Evolutionary conservation across 169 alveolate species (phyloP), one percentile per base, ranked within the genome.

Genomic region (Toxoplasma gondii): DNA sequence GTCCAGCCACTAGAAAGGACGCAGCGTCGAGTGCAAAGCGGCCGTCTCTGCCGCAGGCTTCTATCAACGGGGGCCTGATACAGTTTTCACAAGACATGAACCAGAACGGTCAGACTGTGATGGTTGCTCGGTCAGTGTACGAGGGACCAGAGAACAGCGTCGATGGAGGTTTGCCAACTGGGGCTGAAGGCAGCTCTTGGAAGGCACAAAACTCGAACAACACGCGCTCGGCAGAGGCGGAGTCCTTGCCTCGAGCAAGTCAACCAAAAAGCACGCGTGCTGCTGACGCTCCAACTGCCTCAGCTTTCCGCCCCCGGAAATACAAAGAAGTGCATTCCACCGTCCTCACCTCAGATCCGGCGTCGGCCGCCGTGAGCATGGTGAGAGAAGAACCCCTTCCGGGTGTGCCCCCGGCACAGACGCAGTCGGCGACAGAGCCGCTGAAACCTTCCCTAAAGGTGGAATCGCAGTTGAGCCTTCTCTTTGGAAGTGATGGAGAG

Each of bases 281-380:
- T 16, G 74, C 5, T 64, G 74, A 64, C 34, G n/a, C 22, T 27
- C 7, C 74, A 31, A 64, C 74, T 16, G 29, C 24, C 74, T 64
- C 74, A 19, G 34, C 74, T 22, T 64, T 64, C 74, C 24, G 74
- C 4, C 74, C 74, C 22, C 86, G 86, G 29, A 31, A 19, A n/a
- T 78, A 78, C 86, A 78, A 78, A 38, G 86, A 78, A n/a, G 86
- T 78, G 5, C 39, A n/a, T n/a, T 78, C 86, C 44, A 78, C 86
- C 10, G 44, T 78, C 22, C 39, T 16, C 45, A 2, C 12, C n/a
- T 1, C 45, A 36, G 86, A 78, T n/a, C 74, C 74, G 74, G 22
- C 74, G 9, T 1, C n/a, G n/a, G n/a, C n/a, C 29, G 86, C 44
- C 22, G 10, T 10, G 44, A 27, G 34, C 10, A 34, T 16, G 9